Base-by-base conservation (phyloP, 2,329 filamentous ascomycete species). In the Shiraia sp. region DNA sequence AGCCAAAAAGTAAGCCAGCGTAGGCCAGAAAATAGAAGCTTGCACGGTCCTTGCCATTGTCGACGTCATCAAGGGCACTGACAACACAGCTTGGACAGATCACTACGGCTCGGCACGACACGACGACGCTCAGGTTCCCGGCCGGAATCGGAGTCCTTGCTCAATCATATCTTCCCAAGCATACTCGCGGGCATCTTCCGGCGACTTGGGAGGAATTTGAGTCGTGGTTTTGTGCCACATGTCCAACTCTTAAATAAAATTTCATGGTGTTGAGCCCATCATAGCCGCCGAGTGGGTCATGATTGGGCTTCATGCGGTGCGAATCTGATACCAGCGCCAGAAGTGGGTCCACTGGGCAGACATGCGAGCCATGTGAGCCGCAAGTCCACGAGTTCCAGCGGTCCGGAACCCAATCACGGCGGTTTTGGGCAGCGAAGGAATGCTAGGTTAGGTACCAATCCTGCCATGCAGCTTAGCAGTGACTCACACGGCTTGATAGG, bases 311-410 rank as follows among this genome's bases (percentile, higher is more conserved):
- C 32, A 34, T 49, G 50, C 45, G 44, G 41, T 34, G 44, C 32
- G 42, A 44, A 47, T 47, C 35, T 41, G 34, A 50, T 45, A 35
- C 44, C 48, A 49, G 42, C 38, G 50, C 52, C 42, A 48, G 30
- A 55, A 36, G 57, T 60, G 57, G 57, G 51, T 39, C 55, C 45
- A 47, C 57, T 59, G 49, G 57, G 57, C 57, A 59, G 53, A 51
- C 38, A 54, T n/a, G n/a, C n/a, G n/a, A n/a, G n/a, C n/a, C n/a
- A n/a, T n/a, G n/a, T 55, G 55, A 57, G 53, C 53, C 52, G 46
- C 51, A 49, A 46, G 40, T 36, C 34, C 37, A 33, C 32, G 37
- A 5, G 29, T 39, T 43, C 51, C 51, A 30, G 38, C 40, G 40
- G 37, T 24, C 36, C 32, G 57, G 55, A 55, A 57, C 53, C 57